Evolutionary conservation across 1,139 yeast species (phyloP).

Genomic region (Nakaseomyces kungkrabaensis): DNA sequence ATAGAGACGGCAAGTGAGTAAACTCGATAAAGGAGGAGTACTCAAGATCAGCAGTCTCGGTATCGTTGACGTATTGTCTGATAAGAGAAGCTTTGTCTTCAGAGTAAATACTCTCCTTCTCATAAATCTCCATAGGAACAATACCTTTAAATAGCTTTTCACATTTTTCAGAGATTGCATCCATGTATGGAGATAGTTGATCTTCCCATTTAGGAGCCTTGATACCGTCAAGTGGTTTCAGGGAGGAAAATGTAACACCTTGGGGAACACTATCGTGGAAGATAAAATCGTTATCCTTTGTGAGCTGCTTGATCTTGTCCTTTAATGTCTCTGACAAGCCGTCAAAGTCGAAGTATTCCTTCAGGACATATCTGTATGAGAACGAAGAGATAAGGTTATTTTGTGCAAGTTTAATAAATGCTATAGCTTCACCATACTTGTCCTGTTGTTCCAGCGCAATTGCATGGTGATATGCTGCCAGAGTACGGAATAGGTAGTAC

Average conservation of each 20-base stretch:
- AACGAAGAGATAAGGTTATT: conserved; percentile 19
- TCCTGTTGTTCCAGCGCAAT: conserved; percentile 33
- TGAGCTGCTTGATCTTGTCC: conserved; percentile 33
- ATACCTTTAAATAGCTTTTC: conserved; percentile 65
- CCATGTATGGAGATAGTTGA: conserved; percentile 38
- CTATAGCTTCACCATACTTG: conserved; percentile 72
- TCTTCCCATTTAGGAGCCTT: conserved; percentile 34
- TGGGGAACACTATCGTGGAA: conserved; percentile 72
- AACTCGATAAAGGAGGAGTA: conserved; percentile 68
- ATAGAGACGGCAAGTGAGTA: conserved; percentile 61
- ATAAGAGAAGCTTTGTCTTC: conserved; percentile 78
- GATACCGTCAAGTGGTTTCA: conserved; percentile 70
- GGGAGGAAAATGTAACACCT: conserved; percentile 41
- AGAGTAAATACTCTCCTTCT: conserved; percentile 74
- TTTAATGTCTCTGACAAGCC: conserved; percentile 22
- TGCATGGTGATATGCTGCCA: conserved; percentile 36
- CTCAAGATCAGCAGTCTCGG: conserved; percentile 74
- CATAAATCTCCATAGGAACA: conserved; percentile 80
- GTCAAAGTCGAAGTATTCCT: conserved; percentile 29
- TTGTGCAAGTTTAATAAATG: conserved; percentile 47
- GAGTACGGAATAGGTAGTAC: conserved; percentile 36
- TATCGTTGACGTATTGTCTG: conserved; percentile 63
- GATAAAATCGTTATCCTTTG: conserved; percentile 81
- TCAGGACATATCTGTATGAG: conserved; percentile 18
- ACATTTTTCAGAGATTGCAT: conserved; percentile 41